Evolutionary conservation across 2,329 filamentous ascomycete species (phyloP).

Genomic region (Scytalidium sp.): DNA sequence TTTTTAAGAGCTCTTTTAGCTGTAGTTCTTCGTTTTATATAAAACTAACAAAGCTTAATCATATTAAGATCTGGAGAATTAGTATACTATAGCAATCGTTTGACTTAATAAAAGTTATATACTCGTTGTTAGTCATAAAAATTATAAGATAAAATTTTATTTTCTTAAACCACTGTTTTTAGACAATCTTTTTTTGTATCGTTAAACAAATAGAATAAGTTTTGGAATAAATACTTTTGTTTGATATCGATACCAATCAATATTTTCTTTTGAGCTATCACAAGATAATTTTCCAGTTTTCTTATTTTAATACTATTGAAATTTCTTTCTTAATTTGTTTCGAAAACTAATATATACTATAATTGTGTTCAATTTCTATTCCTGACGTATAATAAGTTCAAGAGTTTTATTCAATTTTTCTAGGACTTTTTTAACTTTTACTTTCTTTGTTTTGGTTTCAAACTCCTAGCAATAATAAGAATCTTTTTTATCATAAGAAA

Average conservation of each 20-base stretch:
- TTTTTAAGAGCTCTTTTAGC: constrained; percentile 3
- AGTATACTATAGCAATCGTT: background rate
- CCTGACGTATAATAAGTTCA: background rate
- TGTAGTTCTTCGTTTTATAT: constrained; percentile 11
- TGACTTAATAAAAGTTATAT: background rate
- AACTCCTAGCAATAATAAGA: constrained; percentile 19
- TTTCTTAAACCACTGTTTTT: constrained; percentile 6
- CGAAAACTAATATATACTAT: background rate
- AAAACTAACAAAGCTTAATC: constrained; percentile 1
- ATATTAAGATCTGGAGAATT: constrained; percentile 9
- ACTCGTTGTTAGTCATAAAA: constrained; percentile 1
- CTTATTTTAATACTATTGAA: constrained; percentile 1
- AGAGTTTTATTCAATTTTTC: background rate
- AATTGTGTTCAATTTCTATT: background rate
- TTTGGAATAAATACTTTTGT: constrained; percentile 5
- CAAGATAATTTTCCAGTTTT: constrained; percentile 4
- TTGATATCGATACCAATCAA: constrained; percentile 10
- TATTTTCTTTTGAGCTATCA: background rate
- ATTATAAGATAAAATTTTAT: background rate
- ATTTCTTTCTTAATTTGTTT: background rate
- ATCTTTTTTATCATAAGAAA: constrained; percentile 27
- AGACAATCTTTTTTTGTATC: constrained; percentile 1
- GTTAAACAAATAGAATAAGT: constrained; percentile 2
- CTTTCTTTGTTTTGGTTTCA: constrained; percentile 17
- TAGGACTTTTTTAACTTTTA: constrained; percentile 10